Conservation (phyloP, 768 basidiomycete species). For the Flagelloscypha sp. region DNA sequence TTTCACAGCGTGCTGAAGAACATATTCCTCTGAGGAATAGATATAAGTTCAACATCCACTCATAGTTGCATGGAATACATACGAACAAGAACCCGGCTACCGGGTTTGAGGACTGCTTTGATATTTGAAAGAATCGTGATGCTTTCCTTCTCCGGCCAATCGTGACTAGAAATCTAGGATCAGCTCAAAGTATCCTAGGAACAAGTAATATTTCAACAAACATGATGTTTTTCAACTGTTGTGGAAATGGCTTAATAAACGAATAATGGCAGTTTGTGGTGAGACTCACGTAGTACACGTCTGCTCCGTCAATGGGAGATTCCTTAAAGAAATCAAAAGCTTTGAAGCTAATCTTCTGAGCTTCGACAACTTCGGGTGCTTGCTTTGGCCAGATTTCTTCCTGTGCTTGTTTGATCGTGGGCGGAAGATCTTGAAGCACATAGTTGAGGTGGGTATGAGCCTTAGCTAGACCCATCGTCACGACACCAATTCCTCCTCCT, state of each 20-base stretch:
- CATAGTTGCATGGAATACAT: conserved; percentile 8
- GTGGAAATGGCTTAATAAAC: neutral
- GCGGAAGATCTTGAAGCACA: conserved; percentile 30
- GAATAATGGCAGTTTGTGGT: neutral
- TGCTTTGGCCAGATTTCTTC: conserved; percentile 24
- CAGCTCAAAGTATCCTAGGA: neutral
- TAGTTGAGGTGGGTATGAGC: conserved; percentile 25
- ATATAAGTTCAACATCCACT: neutral
- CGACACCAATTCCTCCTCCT: conserved; percentile 31
- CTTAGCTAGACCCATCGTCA: conserved; percentile 24
- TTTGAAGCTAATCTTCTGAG: conserved; percentile 27
- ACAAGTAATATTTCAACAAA: conserved; percentile 10
- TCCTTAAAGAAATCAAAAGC: conserved; percentile 32
- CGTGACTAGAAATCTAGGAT: conserved; percentile 22
- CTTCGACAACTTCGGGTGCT: conserved; percentile 26
- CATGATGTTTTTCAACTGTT: conserved; percentile 29
- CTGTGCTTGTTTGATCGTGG: conserved; percentile 22
- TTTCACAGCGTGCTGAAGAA: conserved; percentile 21
- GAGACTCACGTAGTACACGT: conserved; percentile 32
- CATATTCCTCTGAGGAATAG: conserved; percentile 24
- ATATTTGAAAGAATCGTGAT: conserved; percentile 28
- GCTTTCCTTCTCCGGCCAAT: conserved; percentile 32
- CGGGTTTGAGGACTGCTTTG: conserved; percentile 24
- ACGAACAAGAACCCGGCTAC: conserved; percentile 30
- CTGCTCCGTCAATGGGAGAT: conserved; percentile 25